Conservation (phyloP, 805 yeast genomes). For the Wickerhamiella qilinensis region DNA sequence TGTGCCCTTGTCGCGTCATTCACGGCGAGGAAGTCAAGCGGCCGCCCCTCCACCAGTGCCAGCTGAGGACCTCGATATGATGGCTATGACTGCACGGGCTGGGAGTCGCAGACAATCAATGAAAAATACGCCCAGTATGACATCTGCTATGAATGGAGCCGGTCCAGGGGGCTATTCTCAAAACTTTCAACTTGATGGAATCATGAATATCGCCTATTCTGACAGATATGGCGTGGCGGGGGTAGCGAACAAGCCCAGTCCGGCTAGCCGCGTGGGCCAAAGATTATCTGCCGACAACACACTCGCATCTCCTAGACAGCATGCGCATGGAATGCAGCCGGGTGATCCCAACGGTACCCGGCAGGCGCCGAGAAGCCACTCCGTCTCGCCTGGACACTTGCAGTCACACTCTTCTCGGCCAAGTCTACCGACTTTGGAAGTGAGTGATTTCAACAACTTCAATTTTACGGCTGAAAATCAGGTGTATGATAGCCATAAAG, state of each 20-base stretch:
- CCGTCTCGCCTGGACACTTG: too few species aligned
- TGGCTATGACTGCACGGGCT: constrained; percentile 2
- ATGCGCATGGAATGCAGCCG: constrained; percentile 6
- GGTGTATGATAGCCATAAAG: background rate
- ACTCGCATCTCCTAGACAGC: constrained; percentile 3
- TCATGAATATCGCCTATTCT: constrained; percentile 12
- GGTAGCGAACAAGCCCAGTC: constrained; percentile 4
- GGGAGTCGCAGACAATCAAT: background rate
- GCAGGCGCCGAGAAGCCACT: too few species aligned
- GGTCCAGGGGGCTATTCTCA: too few species aligned
- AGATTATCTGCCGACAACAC: constrained; percentile 4
- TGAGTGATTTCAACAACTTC: constrained; percentile 7
- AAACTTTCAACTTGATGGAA: constrained; percentile 19
- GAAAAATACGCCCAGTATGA: too few species aligned
- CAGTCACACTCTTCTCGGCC: too few species aligned
- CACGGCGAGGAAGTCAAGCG: too few species aligned
- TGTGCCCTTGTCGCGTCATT: too few species aligned
- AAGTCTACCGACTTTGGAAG: background rate
- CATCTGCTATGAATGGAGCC: too few species aligned
- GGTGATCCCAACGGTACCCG: too few species aligned
- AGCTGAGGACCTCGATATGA: constrained; percentile 9
- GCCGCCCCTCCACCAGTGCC: too few species aligned
- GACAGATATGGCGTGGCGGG: constrained; percentile 19
- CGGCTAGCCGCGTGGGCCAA: too few species aligned
- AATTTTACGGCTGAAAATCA: constrained; percentile 13